These are phyloP conservation scores for Paramecium tetraurelia DNA, from an alignment of 73 alveolate species.

Conservation along the genomic window DNA sequence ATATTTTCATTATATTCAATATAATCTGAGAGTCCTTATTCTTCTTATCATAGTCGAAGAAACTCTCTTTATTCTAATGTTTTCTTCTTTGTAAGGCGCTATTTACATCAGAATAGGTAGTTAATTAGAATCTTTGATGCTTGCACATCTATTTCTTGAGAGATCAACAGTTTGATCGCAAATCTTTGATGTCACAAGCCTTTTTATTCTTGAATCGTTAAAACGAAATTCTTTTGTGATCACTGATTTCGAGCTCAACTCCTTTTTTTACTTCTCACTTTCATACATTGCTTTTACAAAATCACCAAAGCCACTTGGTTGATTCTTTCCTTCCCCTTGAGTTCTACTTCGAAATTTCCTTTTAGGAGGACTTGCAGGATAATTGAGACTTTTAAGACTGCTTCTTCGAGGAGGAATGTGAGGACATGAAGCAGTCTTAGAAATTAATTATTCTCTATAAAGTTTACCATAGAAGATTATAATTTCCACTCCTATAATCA, in stretches of 20 bases:
- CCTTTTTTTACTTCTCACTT: neutral
- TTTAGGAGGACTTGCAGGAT: neutral
- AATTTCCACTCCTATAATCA: neutral
- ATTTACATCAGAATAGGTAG: neutral
- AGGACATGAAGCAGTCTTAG: slow-evolving; percentile 13
- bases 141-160: neutral
- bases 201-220: neutral
- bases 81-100: slow-evolving; percentile 1
- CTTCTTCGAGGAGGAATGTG: slow-evolving; percentile 15
- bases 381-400: neutral
- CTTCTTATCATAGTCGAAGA: slow-evolving; percentile 6
- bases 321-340: neutral
- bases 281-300: neutral
- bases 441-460: neutral
- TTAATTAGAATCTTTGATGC: neutral
- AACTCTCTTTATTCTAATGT: neutral
- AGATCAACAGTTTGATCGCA: neutral
- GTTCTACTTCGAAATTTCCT: neutral
- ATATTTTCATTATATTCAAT: neutral
- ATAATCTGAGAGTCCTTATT: neutral
- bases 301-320: neutral
- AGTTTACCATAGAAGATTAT: neutral
- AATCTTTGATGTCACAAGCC: neutral
- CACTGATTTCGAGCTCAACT: neutral
- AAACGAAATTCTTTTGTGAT: neutral